phyloP scores from a whole-genome alignment of 257 asterid genomes.

The Cynanchum wilfordii region DNA sequence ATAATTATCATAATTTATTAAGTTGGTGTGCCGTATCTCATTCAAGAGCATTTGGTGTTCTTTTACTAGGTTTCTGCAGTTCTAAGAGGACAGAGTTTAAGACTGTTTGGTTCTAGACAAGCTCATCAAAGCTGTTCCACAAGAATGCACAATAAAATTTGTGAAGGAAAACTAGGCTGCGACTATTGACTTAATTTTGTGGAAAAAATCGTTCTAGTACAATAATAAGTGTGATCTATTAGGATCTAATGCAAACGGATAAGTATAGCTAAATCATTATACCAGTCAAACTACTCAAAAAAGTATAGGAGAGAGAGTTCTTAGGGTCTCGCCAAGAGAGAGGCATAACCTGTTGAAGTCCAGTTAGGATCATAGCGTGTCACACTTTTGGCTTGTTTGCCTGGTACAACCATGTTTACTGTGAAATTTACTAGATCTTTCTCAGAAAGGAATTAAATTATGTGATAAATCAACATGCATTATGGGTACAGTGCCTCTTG shows the following conservation, averaged over 20 bases:
- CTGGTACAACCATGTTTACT: not conserved
- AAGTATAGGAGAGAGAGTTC: not conserved
- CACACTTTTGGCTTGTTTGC: not conserved
- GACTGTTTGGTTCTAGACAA: not conserved
- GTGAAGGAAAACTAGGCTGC: not conserved
- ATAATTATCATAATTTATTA: not conserved
- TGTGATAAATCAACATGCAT: not conserved
- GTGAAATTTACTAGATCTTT: not conserved
- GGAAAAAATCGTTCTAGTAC: not conserved
- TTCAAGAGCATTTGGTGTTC: not conserved
- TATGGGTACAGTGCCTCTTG: not conserved
- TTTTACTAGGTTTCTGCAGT: not conserved
- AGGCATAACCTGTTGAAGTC: not conserved
- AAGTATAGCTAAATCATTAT: not conserved
- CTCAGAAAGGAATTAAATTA: not conserved
- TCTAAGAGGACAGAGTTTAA: not conserved
- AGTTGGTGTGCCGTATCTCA: not conserved
- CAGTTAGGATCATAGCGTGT: not conserved
- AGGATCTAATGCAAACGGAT: not conserved
- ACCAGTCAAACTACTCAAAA: not conserved
- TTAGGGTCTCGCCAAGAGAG: not conserved
- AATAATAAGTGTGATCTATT: not conserved
- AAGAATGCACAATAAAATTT: not conserved
- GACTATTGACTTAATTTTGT: not conserved
- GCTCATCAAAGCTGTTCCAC: not conserved